Evolutionary conservation across 2,329 filamentous ascomycete genomes (phyloP), one percentile per base, ranked within the genome.

Genomic region (Chaetothyriales sp.): DNA sequence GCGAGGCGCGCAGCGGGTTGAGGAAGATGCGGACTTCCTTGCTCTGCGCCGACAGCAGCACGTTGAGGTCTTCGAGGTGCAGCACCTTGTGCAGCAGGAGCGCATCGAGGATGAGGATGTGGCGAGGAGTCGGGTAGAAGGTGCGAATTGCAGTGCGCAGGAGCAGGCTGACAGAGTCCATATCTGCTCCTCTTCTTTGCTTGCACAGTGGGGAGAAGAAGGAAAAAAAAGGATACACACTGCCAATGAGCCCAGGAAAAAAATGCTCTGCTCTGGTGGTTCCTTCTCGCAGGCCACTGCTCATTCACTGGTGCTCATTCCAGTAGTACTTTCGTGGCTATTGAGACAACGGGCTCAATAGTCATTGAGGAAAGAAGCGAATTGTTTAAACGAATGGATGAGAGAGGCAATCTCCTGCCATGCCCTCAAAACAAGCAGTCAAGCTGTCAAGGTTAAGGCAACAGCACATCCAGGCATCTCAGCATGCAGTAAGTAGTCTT

Each of bases 1-100:
- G 83, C 63, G 93, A 87, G 65, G 95, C 88, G 59, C 81, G 80
- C 49, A 98, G 76, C 61, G 81, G 84, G 53, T 84, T 88, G 65
- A 86, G 90, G 26, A 94, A 78, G 66, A 90, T 93, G 64, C 92
- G 87, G 44, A 96, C 76, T 61, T 93, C 86, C 65, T 98, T 96
- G 43, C 82, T 81, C 64, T 95, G 90, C 70, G 93, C 88, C 55
- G 83, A 83, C 68, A 95, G 83, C 20, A 96, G 73, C 61, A 87
- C 83, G 44, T 86, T 84, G 55, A 98, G 74, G 63, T 98, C 92
- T 63, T 88, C 83, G 63, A 94, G 86, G 62, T 87, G 83, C 53
- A 96, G 75, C 50, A 77, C 85, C 68, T 77, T 81, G 68, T 86
- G 83, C 52, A 81, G 79, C 63, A 84, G 78, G 53, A 88, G 76